These are phyloP conservation scores for Lepidium aucheri DNA, from an alignment of 345 rosid species.

Conservation along the genomic window DNA sequence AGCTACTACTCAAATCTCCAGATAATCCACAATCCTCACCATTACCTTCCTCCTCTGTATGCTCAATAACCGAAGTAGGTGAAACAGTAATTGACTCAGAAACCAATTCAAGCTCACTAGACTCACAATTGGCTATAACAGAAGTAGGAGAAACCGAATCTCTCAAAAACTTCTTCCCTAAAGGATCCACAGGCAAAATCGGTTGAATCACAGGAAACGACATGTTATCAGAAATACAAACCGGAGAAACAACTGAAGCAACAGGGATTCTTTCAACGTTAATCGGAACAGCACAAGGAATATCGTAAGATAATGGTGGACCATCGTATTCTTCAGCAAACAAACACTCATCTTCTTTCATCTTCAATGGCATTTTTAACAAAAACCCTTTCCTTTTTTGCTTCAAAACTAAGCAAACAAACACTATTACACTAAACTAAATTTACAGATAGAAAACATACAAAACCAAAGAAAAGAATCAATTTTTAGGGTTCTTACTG, in stretches of 20 bases:
- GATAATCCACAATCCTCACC: constrained; percentile 38
- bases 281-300: constrained; percentile 88
- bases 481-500: constrained; percentile 11
- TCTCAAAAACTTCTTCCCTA: constrained; percentile 34
- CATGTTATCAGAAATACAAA: constrained; percentile 43
- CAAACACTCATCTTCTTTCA: constrained; percentile 44
- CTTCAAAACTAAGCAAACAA: constrained; percentile 8
- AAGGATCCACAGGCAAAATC: constrained; percentile 39
- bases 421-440: not conserved
- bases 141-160: constrained; percentile 43
- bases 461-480: not conserved
- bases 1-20: constrained; percentile 50
- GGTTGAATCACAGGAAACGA: constrained; percentile 84
- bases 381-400: too few species aligned
- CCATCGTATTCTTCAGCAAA: constrained; percentile 85
- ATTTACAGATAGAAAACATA: not conserved
- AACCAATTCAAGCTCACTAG: constrained; percentile 22
- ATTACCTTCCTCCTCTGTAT: constrained; percentile 30
- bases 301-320: constrained; percentile 70
- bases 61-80: constrained; percentile 56
- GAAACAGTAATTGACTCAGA: constrained; percentile 55
- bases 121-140: constrained; percentile 22
- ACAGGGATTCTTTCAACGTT: constrained; percentile 81
- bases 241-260: constrained; percentile 87
- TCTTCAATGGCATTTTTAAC: constrained; percentile 27